Conservation (phyloP, 2,329 filamentous ascomycete species). For the Xylariales sp. region DNA sequence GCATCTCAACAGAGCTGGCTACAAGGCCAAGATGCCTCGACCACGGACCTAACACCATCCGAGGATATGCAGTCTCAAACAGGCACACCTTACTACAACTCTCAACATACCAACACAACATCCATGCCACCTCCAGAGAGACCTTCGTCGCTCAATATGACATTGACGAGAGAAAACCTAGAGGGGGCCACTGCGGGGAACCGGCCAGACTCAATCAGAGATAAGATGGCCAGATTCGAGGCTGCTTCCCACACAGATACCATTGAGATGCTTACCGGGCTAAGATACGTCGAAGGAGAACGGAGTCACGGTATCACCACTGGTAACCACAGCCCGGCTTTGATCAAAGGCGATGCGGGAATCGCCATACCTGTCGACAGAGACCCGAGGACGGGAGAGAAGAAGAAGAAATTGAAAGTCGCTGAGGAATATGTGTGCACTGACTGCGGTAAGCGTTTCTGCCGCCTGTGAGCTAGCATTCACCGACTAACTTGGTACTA, state of each 20-base stretch:
- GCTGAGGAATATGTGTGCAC: constrained; percentile 90
- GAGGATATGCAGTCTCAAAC: constrained; percentile 36
- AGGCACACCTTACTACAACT: constrained; percentile 25
- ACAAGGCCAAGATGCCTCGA: constrained; percentile 54
- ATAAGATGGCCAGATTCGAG: constrained; percentile 82
- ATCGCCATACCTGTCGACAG: constrained; percentile 80
- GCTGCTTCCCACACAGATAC: constrained; percentile 73
- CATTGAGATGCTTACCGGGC: constrained; percentile 88
- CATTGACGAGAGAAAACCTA: constrained; percentile 74
- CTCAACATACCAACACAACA: constrained; percentile 34
- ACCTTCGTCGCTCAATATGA: constrained; percentile 56
- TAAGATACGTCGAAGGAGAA: constrained; percentile 85
- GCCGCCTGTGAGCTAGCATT: no score
- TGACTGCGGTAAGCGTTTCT: constrained; percentile 67
- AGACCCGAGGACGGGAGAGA: constrained; percentile 65
- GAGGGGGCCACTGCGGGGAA: constrained; percentile 64
- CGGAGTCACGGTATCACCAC: constrained; percentile 83
- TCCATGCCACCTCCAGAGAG: constrained; percentile 64
- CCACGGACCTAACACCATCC: constrained; percentile 40
- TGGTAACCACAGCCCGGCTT: constrained; percentile 71
- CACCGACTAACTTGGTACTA: no score
- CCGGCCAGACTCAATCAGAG: constrained; percentile 70
- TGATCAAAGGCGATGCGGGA: constrained; percentile 81
- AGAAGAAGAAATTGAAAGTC: constrained; percentile 84
- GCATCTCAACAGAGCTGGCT: constrained; percentile 58